phyloP scores from a whole-genome alignment of 2,329 filamentous ascomycete genomes.

The Cytospora leucostoma region DNA sequence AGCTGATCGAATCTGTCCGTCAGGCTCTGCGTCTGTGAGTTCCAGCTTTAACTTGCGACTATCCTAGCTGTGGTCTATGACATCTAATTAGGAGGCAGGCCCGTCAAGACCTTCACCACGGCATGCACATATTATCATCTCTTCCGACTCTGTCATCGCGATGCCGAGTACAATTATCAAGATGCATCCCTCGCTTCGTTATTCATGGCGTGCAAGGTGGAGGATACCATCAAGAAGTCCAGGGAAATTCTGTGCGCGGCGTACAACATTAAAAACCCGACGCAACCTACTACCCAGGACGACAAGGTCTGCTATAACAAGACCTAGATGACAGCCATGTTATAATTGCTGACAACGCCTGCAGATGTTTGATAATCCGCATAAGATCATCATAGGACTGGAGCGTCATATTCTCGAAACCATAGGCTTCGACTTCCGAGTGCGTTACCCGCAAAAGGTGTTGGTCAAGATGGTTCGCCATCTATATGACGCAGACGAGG shows the following conservation, averaged over 20 bases:
- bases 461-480: constrained; percentile 75
- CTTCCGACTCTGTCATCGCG: constrained; percentile 83
- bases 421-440: constrained; percentile 90
- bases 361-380: constrained; percentile 76
- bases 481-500: constrained; percentile 50
- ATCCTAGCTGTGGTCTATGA: constrained; percentile 15
- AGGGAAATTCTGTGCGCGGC: constrained; percentile 88
- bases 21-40: constrained; percentile 75
- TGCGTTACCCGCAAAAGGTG: constrained; percentile 81
- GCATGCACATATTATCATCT: constrained; percentile 93
- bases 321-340: not conserved
- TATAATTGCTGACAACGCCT: constrained; percentile 1
- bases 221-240: constrained; percentile 97
- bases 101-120: constrained; percentile 88
- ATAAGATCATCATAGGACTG: constrained; percentile 81
- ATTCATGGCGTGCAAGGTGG: constrained; percentile 94
- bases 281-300: constrained; percentile 72
- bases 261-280: constrained; percentile 76
- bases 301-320: constrained; percentile 63
- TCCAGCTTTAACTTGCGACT: not conserved
- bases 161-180: constrained; percentile 80
- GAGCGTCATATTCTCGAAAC: constrained; percentile 93
- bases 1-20: constrained; percentile 85
- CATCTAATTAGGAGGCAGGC: constrained; percentile 44
- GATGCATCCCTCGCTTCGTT: constrained; percentile 87